Evolutionary conservation across 768 basidiomycete species (phyloP).

Genomic region (Omphalotus guepiniiformis): DNA sequence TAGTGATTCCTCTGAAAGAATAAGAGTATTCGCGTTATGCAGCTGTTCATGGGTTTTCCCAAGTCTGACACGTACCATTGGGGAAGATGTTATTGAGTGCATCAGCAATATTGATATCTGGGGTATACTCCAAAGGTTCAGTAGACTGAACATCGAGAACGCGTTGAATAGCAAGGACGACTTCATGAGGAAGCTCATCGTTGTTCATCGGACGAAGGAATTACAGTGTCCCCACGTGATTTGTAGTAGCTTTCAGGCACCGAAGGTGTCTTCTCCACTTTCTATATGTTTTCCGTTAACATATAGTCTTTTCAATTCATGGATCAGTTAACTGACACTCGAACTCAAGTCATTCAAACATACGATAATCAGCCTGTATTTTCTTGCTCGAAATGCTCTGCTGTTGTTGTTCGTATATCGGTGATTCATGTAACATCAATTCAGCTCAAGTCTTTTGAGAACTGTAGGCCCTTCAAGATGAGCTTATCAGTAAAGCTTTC

Average conservation of each 20-base stretch:
- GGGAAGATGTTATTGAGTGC: constrained; percentile 74
- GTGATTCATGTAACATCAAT: not conserved
- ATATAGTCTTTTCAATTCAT: not conserved
- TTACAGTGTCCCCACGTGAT: no score
- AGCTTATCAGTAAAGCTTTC: constrained; percentile 81
- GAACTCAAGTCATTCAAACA: constrained; percentile 52
- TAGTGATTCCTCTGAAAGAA: constrained; percentile 64
- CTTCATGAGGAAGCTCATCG: constrained; percentile 60
- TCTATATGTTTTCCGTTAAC: no score
- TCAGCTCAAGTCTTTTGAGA: constrained; percentile 1
- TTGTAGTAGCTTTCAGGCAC: no score
- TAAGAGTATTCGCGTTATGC: not conserved
- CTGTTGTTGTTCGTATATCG: constrained; percentile 53
- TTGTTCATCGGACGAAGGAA: constrained; percentile 29
- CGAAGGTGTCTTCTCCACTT: no score
- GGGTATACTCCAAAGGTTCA: constrained; percentile 57
- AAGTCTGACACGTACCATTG: constrained; percentile 48
- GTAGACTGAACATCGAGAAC: constrained; percentile 45
- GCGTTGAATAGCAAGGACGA: constrained; percentile 66
- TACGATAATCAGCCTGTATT: constrained; percentile 67
- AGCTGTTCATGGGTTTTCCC: no score
- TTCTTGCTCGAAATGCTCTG: constrained; percentile 65
- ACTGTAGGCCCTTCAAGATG: constrained; percentile 71
- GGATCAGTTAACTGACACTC: constrained; percentile 39
- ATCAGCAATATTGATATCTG: constrained; percentile 51